These are phyloP conservation scores for Tolypocladium tropicale DNA, from an alignment of 2,329 filamentous ascomycete species.

Conservation along the genomic window DNA sequence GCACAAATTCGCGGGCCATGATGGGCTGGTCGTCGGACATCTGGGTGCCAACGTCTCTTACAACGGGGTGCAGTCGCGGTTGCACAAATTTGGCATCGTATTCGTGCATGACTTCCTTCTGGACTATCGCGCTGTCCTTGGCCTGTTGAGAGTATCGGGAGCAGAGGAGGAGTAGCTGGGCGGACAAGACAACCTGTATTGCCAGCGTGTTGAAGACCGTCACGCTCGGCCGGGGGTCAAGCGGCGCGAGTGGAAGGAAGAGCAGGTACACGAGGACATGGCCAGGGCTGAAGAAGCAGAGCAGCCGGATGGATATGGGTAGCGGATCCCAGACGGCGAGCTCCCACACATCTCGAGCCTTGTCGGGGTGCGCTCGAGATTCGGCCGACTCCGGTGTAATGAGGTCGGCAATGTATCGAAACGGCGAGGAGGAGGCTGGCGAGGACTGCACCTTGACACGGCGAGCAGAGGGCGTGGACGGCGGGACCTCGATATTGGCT, in stretches of 20 bases:
- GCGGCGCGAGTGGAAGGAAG: slow-evolving; percentile 65
- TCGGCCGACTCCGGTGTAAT: slow-evolving; percentile 63
- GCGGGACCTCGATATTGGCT: slow-evolving; percentile 64
- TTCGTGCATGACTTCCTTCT: slow-evolving; percentile 86
- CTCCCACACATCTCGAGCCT: slow-evolving; percentile 86
- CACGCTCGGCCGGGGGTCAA: slow-evolving; percentile 74
- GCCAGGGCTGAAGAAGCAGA: slow-evolving; percentile 86
- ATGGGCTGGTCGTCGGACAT: slow-evolving; percentile 42
- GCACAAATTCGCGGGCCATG: slow-evolving; percentile 32
- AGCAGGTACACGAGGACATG: slow-evolving; percentile 88
- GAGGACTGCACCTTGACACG: slow-evolving; percentile 83
- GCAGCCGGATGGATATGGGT: slow-evolving; percentile 69
- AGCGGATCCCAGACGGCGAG: slow-evolving; percentile 88
- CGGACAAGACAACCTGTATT: slow-evolving; percentile 63
- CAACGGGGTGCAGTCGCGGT: slow-evolving; percentile 72
- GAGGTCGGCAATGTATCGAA: slow-evolving; percentile 62
- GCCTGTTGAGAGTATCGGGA: slow-evolving; percentile 70
- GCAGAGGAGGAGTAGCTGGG: slow-evolving; percentile 65
- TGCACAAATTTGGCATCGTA: slow-evolving; percentile 96
- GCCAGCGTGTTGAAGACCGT: slow-evolving; percentile 77
- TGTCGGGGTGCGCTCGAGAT: slow-evolving; percentile 73
- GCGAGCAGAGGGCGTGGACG: slow-evolving; percentile 74
- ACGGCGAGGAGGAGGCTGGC: slow-evolving; percentile 65
- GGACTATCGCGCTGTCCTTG: slow-evolving; percentile 75
- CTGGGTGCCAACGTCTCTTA: slow-evolving; percentile 71